These are phyloP conservation scores for Stromatinia cepivora DNA, from an alignment of 2,329 filamentous ascomycete species.

Conservation along the genomic window DNA sequence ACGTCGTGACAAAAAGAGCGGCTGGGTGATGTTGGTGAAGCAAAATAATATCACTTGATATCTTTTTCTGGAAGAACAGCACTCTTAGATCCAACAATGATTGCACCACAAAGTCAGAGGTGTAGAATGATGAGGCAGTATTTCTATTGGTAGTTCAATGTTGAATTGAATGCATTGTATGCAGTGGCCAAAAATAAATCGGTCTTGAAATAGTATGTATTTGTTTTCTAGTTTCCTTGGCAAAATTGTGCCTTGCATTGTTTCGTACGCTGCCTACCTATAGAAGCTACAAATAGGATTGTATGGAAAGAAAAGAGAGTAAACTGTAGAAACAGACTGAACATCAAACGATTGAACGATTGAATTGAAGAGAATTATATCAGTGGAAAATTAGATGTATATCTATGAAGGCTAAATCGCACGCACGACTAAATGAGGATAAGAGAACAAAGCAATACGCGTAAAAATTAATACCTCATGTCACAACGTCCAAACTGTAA, in stretches of 20 bases:
- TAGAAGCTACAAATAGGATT: too few species aligned
- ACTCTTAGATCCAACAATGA: background rate
- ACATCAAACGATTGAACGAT: too few species aligned
- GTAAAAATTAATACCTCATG: background rate
- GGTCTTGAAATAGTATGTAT: background rate
- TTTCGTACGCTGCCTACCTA: background rate
- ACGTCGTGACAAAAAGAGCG: background rate
- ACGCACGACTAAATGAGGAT: background rate
- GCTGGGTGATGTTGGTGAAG: background rate
- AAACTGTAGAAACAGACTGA: rapidly evolving
- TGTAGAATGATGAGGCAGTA: background rate
- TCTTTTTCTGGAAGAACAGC: background rate
- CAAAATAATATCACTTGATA: background rate
- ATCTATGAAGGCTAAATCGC: background rate
- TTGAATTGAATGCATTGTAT: background rate
- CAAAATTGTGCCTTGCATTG: background rate
- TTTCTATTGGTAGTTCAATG: rapidly evolving
- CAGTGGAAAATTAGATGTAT: background rate
- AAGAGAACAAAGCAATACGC: background rate
- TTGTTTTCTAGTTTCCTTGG: background rate
- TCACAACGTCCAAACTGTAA: background rate
- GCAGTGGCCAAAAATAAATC: too few species aligned
- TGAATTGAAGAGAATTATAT: background rate
- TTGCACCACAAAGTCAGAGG: background rate
- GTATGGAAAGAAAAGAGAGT: background rate